Evolutionary conservation across 2,329 filamentous ascomycete species (phyloP).

Genomic region (Endocalyx cinctus): DNA sequence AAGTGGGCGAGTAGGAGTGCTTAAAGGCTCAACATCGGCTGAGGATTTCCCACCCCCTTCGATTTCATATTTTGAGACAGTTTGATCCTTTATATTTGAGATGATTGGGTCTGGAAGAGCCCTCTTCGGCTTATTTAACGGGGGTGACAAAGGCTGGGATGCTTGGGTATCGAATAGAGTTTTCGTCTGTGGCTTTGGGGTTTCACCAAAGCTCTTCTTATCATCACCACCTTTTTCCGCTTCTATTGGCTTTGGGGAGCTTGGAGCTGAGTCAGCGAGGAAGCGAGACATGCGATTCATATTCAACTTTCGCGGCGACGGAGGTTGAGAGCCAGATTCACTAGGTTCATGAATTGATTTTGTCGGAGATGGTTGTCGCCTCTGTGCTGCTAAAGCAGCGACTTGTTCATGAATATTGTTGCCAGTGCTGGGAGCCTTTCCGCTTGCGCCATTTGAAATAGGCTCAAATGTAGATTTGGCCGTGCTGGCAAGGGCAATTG

Average conservation of each 20-base stretch:
- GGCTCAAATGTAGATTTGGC: conserved; percentile 17
- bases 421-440: conserved; percentile 12
- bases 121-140: conserved; percentile 20
- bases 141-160: conserved; percentile 17
- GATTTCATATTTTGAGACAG: conserved; percentile 18
- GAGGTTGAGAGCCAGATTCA: conserved; percentile 35
- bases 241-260: conserved; percentile 14
- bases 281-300: conserved; percentile 57
- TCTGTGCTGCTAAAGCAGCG: conserved; percentile 23
- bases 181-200: conserved; percentile 9
- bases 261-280: conserved; percentile 37
- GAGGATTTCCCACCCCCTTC: conserved; percentile 13
- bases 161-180: no score
- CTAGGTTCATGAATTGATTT: conserved; percentile 22
- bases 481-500: conserved; percentile 22
- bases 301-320: conserved; percentile 55
- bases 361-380: conserved; percentile 18
- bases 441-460: conserved; percentile 13
- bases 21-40: no score
- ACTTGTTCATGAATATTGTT: conserved; percentile 26
- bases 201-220: conserved; percentile 13
- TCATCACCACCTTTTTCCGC: conserved; percentile 9
- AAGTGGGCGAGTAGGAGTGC: conserved; percentile 13
- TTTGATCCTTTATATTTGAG: conserved; percentile 20
- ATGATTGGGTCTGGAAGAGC: conserved; percentile 24